Percentiles rank a stretch among this genome's conserved stretches.
Conservation (phyloP, 306 rosid species). For the Pyrus communis region DNA sequence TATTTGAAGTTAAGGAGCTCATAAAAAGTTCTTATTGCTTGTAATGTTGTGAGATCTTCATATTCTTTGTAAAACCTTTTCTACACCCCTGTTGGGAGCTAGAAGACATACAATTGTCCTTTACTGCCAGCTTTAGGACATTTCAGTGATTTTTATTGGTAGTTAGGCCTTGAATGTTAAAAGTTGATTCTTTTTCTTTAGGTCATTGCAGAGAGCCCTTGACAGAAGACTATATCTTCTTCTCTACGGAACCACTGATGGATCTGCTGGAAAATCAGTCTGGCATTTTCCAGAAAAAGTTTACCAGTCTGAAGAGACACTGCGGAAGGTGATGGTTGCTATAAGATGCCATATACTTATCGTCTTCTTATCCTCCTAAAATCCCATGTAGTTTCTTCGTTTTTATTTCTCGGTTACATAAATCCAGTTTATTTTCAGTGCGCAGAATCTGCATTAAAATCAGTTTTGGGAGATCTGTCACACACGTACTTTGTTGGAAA, state of each 20-base stretch:
- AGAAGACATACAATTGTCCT: neutral
- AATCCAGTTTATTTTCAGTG: slow-evolving; percentile 42
- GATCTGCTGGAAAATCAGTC: slow-evolving; percentile 51
- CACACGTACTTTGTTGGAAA: slow-evolving; percentile 88
- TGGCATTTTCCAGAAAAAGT: slow-evolving; percentile 90
- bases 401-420: neutral
- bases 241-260: slow-evolving; percentile 43
- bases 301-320: slow-evolving; percentile 71
- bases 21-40: neutral
- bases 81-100: neutral
- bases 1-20: neutral
- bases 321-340: slow-evolving; percentile 48
- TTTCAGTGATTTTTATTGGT: neutral
- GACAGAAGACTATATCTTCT: slow-evolving; percentile 88
- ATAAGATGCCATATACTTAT: neutral
- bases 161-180: neutral
- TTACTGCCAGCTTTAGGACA: neutral
- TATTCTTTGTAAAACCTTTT: neutral
- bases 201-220: slow-evolving; percentile 91
- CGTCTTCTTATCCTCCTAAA: neutral
- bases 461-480: slow-evolving; percentile 75
- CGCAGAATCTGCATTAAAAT: slow-evolving; percentile 74
- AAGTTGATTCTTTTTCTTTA: slow-evolving; percentile 15
- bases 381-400: neutral
- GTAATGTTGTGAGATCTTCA: neutral